phyloP scores from a whole-genome alignment of 192 early-diverging fungal genomes.

The Coemansia sp. region DNA sequence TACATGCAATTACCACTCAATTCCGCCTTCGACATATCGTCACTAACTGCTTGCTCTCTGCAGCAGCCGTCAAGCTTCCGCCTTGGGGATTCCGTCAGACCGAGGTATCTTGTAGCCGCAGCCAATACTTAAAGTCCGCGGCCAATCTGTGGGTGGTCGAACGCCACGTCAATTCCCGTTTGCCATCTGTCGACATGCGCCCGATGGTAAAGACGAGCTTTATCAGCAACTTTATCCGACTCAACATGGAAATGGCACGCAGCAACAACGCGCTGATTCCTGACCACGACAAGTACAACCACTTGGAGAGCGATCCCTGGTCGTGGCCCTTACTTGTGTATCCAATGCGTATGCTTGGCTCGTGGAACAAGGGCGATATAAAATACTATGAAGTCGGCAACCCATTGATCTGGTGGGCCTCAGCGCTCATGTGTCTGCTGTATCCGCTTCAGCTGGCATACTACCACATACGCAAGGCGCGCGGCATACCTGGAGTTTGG shows the following conservation, averaged over 20 bases:
- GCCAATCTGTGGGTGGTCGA: conserved; percentile 61
- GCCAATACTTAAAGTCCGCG: conserved; percentile 53
- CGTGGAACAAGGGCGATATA: conserved; percentile 65
- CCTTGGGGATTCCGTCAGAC: conserved; percentile 89
- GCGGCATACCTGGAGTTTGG: conserved; percentile 32
- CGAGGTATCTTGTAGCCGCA: conserved; percentile 93
- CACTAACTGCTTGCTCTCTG: conserved; percentile 80
- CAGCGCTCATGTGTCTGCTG: conserved; percentile 49
- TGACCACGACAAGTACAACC: conserved; percentile 58
- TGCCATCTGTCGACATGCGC: conserved; percentile 44
- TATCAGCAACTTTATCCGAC: conserved; percentile 44
- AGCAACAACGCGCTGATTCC: conserved; percentile 57
- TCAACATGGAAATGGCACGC: conserved; percentile 55
- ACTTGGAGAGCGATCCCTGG: conserved; percentile 66
- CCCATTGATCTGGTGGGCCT: conserved; percentile 83
- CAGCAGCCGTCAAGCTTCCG: conserved; percentile 70
- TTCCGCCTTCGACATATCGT: conserved; percentile 75
- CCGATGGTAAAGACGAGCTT: conserved; percentile 39
- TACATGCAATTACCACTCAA: conserved; percentile 63
- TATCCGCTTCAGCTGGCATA: conserved; percentile 40
- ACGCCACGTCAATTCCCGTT: conserved; percentile 37
- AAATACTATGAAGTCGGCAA: conserved; percentile 95
- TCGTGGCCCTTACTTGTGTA: conserved; percentile 87
- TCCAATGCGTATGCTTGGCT: conserved; percentile 90
- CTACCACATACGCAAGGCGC: conserved; percentile 37